phyloP scores from a whole-genome alignment of 169 alveolate genomes.

The Perkinsus olseni region DNA sequence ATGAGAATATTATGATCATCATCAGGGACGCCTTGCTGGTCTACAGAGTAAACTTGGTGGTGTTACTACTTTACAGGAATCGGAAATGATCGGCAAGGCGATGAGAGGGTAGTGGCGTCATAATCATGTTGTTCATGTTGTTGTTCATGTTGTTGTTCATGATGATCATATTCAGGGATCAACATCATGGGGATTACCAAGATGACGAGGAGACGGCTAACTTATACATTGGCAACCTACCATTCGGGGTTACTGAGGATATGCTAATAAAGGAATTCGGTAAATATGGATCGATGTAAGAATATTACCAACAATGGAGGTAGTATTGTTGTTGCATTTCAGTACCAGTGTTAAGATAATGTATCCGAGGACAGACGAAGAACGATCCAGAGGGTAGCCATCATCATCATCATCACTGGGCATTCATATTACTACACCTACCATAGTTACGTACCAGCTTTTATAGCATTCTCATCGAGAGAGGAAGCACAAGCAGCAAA shows the following conservation, averaged over 20 bases:
- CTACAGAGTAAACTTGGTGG: neutral
- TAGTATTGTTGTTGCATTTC: neutral
- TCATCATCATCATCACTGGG: neutral
- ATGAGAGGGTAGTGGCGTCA: neutral
- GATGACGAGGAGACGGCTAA: neutral
- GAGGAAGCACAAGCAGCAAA: neutral
- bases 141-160: no score
- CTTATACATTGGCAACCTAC: neutral
- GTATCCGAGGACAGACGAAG: neutral
- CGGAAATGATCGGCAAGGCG: neutral
- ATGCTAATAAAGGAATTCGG: neutral
- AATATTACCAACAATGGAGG: neutral
- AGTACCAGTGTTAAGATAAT: neutral
- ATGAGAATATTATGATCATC: neutral
- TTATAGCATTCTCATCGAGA: neutral
- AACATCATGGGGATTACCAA: neutral
- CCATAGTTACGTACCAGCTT: neutral
- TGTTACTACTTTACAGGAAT: neutral
- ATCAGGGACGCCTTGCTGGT: neutral
- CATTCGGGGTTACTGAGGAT: neutral
- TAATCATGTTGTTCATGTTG: no score
- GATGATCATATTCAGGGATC: no score
- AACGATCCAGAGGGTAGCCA: neutral
- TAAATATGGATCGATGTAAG: neutral
- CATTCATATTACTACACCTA: neutral